Base-by-base conservation (phyloP, 208 protist species). In the Crithidia mellificae region DNA sequence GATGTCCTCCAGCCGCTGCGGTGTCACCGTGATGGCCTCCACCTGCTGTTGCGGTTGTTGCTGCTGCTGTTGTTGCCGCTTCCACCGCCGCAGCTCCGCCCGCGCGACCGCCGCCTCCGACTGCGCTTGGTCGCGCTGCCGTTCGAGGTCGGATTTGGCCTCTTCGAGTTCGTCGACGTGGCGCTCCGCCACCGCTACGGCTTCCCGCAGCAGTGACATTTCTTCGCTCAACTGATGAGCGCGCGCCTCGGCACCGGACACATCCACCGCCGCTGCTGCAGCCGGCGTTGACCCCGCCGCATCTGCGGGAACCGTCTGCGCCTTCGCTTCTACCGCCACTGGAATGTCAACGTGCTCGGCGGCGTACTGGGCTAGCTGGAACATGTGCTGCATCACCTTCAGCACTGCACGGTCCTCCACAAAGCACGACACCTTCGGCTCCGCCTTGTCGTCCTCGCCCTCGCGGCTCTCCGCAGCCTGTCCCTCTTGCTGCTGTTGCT, bases 381-480 rank as follows among this genome's bases (percentile, higher is more conserved):
- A 87, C 86, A 94, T 94, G 73, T 91, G 77, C 41, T 68, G 64
- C 55, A 94, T 84, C 27, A 94, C 84, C 55, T 78, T 83, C 17
- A 87, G 75, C 25, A 85, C 68, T 7, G 65, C 71, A 17, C 74
- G 74, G 51, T 91, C 82, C 24, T 68, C 39, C 0, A 51, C 61
- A 58, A 94, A 92, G 73, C 78, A 72, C 11, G 80, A 82, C 14
- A 92, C 67, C 53, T 75, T 85, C 6, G 71, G 1, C 6, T 41
- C 54, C 3, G 32, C 58, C 39, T 53, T 58, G 44, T 52, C 54
- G 22, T 61, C 50, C 9, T 51, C 17, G 32, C 51, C 34, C 41
- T 44, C 24, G 19, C 20, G 9, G 47, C 36, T 38, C 19, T 46
- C 7, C 4, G 6, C 44, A 30, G 14, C 47, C 56, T 63, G 30